These are phyloP conservation scores for Syzygium aromaticum DNA, from an alignment of 345 rosid species.

Conservation along the genomic window DNA sequence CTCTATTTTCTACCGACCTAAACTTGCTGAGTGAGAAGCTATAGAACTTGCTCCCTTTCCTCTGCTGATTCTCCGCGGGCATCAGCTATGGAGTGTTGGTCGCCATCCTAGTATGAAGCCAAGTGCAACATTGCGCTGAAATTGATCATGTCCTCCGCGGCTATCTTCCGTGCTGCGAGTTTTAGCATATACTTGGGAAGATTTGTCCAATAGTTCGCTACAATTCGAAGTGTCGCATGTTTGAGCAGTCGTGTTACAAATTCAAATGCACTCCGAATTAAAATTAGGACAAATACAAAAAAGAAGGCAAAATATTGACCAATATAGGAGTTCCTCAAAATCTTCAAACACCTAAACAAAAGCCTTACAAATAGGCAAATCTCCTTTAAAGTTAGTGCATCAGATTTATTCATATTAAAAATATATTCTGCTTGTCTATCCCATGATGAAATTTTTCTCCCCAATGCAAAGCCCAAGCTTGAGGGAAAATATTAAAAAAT, in stretches of 20 bases:
- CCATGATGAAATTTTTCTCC: not conserved
- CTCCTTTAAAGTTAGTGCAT: not conserved
- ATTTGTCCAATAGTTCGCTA: not conserved
- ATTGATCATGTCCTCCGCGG: not conserved
- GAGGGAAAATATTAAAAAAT: no score
- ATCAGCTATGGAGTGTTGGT: not conserved
- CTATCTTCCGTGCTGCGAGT: not conserved
- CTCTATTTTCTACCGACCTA: not conserved
- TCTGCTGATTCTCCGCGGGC: not conserved
- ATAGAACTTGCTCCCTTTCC: not conserved
- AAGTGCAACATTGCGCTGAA: not conserved
- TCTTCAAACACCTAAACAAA: not conserved
- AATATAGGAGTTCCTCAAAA: not conserved
- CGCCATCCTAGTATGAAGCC: not conserved
- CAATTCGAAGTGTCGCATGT: not conserved
- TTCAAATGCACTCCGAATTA: not conserved
- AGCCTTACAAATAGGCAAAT: not conserved
- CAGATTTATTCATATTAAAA: not conserved
- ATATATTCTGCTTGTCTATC: not conserved
- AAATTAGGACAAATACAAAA: not conserved
- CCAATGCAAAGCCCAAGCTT: not conserved
- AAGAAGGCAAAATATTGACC: not conserved
- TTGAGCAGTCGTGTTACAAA: not conserved
- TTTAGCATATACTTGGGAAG: not conserved
- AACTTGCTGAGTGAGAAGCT: not conserved